These are phyloP conservation scores for Tulasnella sp. DNA, from an alignment of 768 basidiomycete genomes.

Conservation along the genomic window DNA sequence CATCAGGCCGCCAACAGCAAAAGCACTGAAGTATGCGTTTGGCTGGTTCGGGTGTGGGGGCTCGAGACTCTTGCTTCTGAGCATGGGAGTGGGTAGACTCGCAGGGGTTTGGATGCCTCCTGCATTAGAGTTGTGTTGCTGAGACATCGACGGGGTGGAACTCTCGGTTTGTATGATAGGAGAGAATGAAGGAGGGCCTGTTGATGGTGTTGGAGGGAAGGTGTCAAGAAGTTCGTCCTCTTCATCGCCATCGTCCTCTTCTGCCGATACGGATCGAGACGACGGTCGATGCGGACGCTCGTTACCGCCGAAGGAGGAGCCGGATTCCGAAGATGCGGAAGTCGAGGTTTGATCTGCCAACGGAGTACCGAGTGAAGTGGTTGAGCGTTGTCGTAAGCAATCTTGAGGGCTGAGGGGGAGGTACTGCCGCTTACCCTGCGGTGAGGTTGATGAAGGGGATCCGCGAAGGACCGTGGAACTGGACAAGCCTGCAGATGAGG, in stretches of 20 bases:
- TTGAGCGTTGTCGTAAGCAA: not conserved
- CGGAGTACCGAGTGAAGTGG: not conserved
- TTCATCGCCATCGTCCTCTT: slow-evolving; percentile 6
- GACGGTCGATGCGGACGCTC: not conserved
- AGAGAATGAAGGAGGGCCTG: not conserved
- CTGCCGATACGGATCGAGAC: slow-evolving; percentile 1
- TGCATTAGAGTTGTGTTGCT: not conserved
- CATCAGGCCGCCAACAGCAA: slow-evolving; percentile 10
- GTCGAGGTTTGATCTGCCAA: not conserved
- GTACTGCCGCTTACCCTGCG: not conserved
- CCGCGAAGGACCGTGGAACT: not conserved
- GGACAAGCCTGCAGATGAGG: too few species aligned
- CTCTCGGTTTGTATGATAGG: not conserved
- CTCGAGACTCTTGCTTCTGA: not conserved
- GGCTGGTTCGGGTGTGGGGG: not conserved
- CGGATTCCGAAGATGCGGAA: not conserved
- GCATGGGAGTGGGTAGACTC: not conserved
- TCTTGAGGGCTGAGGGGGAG: not conserved
- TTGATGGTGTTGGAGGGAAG: slow-evolving; percentile 6
- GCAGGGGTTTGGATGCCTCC: not conserved
- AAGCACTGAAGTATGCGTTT: not conserved
- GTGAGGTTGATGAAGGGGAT: not conserved
- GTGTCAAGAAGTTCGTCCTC: slow-evolving; percentile 12
- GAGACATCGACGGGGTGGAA: not conserved
- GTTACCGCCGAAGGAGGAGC: slow-evolving; percentile 7